Percentiles rank a stretch among this genome's conserved stretches.
These are phyloP conservation scores for Thamnidium elegans DNA, from an alignment of 192 early-diverging fungal species.

Conservation along the genomic window DNA sequence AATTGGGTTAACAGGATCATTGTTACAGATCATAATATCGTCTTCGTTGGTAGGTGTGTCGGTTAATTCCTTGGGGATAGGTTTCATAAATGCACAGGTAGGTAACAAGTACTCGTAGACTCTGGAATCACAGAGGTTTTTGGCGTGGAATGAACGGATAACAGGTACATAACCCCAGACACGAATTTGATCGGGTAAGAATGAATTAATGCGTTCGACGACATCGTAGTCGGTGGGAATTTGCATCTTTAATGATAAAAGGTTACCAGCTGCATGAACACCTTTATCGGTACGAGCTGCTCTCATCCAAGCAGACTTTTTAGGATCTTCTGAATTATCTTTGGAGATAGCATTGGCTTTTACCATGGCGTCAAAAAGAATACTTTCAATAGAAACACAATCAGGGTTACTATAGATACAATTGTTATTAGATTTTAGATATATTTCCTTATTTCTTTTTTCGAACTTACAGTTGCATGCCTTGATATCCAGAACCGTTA, in stretches of 20 bases:
- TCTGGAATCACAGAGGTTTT: conserved; percentile 88
- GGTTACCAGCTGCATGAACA: conserved; percentile 96
- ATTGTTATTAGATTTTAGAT: background rate
- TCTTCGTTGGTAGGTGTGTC: conserved; percentile 28
- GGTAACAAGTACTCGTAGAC: conserved; percentile 97
- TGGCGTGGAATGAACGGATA: conserved; percentile 81
- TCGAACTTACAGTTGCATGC: conserved; percentile 89
- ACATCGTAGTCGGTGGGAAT: conserved; percentile 69
- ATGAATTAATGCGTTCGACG: conserved; percentile 74
- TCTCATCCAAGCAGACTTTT: conserved; percentile 82
- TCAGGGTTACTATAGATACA: conserved; percentile 62
- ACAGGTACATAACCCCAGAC: conserved; percentile 62
- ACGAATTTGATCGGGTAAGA: conserved; percentile 81
- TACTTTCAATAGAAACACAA: conserved; percentile 84
- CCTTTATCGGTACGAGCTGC: conserved; percentile 98
- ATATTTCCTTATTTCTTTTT: background rate
- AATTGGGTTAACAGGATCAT: background rate
- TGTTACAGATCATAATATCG: conserved; percentile 22
- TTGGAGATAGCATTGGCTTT: conserved; percentile 78
- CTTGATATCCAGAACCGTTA: conserved; percentile 93
- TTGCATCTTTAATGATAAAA: conserved; percentile 86
- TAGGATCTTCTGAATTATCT: conserved; percentile 82
- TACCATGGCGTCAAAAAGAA: conserved; percentile 84
- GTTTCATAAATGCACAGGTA: conserved; percentile 76
- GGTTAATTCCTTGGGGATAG: conserved; percentile 37